Evolutionary conservation across 2,329 filamentous ascomycete genomes (phyloP), one percentile per base, ranked within the genome.

Genomic region (Westerdykella aurantiaca): DNA sequence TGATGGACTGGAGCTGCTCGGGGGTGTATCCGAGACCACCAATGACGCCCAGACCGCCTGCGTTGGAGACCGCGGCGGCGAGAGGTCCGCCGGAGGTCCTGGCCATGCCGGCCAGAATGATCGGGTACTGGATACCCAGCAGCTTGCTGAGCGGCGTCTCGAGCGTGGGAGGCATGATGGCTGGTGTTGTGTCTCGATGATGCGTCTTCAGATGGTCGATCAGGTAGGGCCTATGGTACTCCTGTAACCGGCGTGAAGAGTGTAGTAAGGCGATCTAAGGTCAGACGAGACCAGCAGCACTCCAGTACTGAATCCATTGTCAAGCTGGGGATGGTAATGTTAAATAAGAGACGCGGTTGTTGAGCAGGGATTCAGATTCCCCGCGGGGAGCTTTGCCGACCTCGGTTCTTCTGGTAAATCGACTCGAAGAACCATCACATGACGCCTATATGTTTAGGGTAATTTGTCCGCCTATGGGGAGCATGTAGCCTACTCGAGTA

Each of bases 21-120:
- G 86, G 86, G 80, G 66, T 69, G 51, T 69, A 69, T 22, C 62
- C 63, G 10, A 69, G 55, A 2, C 67, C 67, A 14, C 67, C 67
- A 47, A 83, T 77, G 17, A 77, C 78, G 49, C 80, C 80, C 9
- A 95, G 80, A 0, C 88, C 89, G 50, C 89, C 89, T 1, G 88
- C 87, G 63, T 94, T 94, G 61, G 86, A 93, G 11, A 69, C 65
- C 23, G 66, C 65, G 10, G 66, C 65, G 6, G 65, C 65, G 29
- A 68, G 64, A n/a, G 59, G 62, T 0, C 62, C 66, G 31, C 64
- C 64, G n/a, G 63, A 67, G 31, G 86, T 87, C 49, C 86, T 81
- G 2, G 91, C 90, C 91, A 97, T 97, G 58, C 91, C 91, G 29
- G 91, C 91, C 16, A 96, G 86, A 54, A 96, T 74, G 67, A 97